These are phyloP conservation scores for Periconia digitata DNA, from an alignment of 2,329 filamentous ascomycete genomes.

Conservation along the genomic window DNA sequence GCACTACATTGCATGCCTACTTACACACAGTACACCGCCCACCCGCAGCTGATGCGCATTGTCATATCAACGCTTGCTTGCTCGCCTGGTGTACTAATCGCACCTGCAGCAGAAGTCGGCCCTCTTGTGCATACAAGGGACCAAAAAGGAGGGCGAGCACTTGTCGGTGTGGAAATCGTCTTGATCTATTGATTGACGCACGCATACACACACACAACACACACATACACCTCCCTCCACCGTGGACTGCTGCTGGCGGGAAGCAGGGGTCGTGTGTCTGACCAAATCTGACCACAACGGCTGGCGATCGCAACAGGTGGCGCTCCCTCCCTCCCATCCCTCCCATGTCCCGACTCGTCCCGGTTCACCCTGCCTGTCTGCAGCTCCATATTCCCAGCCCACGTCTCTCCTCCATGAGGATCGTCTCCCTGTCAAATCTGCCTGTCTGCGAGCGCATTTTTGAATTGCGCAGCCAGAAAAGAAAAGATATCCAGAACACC, in stretches of 20 bases:
- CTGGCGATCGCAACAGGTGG: slow-evolving; percentile 34
- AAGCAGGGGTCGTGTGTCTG: slow-evolving; percentile 31
- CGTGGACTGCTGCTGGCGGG: slow-evolving; percentile 20
- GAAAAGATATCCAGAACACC: not conserved
- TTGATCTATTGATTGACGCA: too few species aligned
- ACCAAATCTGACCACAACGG: slow-evolving; percentile 24
- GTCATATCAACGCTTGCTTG: too few species aligned
- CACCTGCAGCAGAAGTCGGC: too few species aligned
- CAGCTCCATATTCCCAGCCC: not conserved
- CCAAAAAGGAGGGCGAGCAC: too few species aligned
- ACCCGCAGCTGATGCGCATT: too few species aligned
- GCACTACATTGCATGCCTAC: not conserved
- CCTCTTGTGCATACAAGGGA: too few species aligned
- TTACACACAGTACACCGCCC: too few species aligned
- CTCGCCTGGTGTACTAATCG: not conserved
- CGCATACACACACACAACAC: too few species aligned
- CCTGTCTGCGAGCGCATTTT: too few species aligned
- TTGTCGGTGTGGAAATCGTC: too few species aligned
- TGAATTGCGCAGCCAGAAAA: too few species aligned
- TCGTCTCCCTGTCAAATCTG: not conserved
- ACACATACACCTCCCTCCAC: not conserved
- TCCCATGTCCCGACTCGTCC: slow-evolving; percentile 34
- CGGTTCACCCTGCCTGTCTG: slow-evolving; percentile 4
- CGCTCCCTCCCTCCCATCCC: slow-evolving; percentile 29
- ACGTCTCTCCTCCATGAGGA: too few species aligned